Conservation (phyloP, 2,329 filamentous ascomycete species). For the Claviceps africana region DNA sequence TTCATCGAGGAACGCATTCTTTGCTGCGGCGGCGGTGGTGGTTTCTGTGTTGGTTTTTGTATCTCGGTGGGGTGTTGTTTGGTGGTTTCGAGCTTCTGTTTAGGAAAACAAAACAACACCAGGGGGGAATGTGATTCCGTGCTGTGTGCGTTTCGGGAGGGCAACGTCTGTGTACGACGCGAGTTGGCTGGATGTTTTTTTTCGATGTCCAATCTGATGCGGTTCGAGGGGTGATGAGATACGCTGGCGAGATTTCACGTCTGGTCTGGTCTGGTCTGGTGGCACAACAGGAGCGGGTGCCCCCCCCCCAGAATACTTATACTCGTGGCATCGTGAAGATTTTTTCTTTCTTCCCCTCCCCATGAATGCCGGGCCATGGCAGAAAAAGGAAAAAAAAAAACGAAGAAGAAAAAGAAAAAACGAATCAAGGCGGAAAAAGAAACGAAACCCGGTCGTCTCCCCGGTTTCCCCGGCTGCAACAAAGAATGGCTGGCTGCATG, state of each 20-base stretch:
- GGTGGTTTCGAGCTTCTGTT: neutral
- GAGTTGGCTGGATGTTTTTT: neutral
- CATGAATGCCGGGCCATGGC: neutral
- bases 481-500: too few species aligned
- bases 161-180: too few species aligned
- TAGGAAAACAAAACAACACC: neutral
- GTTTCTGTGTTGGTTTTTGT: neutral
- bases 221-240: too few species aligned
- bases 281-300: neutral
- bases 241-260: too few species aligned
- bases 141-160: neutral
- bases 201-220: neutral
- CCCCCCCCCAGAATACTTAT: neutral
- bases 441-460: neutral
- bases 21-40: neutral
- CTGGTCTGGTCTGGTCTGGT: neutral
- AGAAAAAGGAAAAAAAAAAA: neutral
- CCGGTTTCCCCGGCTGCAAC: neutral
- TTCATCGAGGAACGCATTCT: conserved; percentile 19
- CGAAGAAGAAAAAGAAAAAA: neutral
- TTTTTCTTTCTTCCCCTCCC: neutral
- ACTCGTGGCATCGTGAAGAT: neutral
- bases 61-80: neutral
- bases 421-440: neutral
- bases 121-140: neutral